Base-by-base conservation (phyloP, 108 stramenopile genomes). In the Cyclostephanos tholiformis region DNA sequence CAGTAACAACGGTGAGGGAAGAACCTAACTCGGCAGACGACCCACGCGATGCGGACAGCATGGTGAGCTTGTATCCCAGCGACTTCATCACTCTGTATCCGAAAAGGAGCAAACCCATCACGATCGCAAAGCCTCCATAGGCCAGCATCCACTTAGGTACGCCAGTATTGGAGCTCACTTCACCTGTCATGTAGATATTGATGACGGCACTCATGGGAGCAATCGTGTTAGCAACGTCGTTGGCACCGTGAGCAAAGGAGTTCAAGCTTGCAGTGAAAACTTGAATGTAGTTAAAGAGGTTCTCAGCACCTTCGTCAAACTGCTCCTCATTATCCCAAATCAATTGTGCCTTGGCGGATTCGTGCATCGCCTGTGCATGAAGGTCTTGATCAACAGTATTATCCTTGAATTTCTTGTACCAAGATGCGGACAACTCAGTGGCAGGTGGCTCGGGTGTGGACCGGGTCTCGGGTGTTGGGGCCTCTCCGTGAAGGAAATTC, bases 241-340 rank as follows among this genome's bases (percentile, higher is more conserved):
- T 92, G 27, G 89, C 89, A 4, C 91, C 91, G 32, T 92, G 91
- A 3, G 87, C 84, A 73, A 91, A 91, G 9, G 87, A 83, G 51
- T 75, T 71, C 17, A 89, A 27, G 63, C 77, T 82, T 4, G 89
- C 91, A 39, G 88, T 92, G 77, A 92, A 86, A 10, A 92, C 84
- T 69, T 90, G 91, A 25, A 92, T 41, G 68, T 79, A 90, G 36
- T 60, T 75, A 81, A 88, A 91, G 51, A 85, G 55, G 22, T 71
- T 39, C 68, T 91, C 90, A 6, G 87, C 69, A 10, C 67, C 39
- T 2, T 49, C 30, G 63, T 89, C 88, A 52, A 74, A 89, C 51
- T 76, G 41, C 59, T 82, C 84, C 11, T 57, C 74, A 1, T 67
- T 62, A 11, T 85, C 86, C 86, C 89, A 89, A 58, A 85, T 85